Evolutionary conservation across 805 yeast genomes (phyloP).

Genomic region (Myxozyma nipponensis): DNA sequence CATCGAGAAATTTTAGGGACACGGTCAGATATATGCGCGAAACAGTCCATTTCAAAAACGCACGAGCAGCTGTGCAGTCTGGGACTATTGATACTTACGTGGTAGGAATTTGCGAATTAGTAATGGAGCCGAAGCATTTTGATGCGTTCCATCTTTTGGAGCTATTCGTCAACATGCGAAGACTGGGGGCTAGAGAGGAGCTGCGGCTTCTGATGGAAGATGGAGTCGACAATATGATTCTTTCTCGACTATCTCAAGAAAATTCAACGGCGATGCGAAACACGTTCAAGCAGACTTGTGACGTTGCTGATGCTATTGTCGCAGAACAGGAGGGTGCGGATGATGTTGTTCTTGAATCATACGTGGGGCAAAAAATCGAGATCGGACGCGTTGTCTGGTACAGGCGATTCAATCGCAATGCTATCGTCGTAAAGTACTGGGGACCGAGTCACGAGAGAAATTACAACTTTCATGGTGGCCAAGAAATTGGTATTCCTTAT

Average conservation of each 20-base stretch:
- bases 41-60: not conserved
- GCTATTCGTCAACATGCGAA: not conserved
- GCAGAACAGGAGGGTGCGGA: slow-evolving; percentile 1
- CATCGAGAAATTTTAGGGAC: not conserved
- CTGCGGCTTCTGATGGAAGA: slow-evolving; percentile 3
- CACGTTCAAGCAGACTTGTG: not conserved
- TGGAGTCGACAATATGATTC: not conserved
- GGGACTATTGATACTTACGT: not conserved
- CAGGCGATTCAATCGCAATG: not conserved
- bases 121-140: not conserved
- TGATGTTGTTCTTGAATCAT: too few relatives aligned
- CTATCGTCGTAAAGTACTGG: not conserved
- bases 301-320: not conserved
- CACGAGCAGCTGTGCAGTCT: not conserved
- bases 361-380: not conserved
- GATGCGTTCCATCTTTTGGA: not conserved
- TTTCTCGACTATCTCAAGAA: not conserved
- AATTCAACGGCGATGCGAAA: not conserved
- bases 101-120: not conserved
- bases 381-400: slow-evolving; percentile 12
- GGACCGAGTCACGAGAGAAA: not conserved
- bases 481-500: slow-evolving; percentile 1
- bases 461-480: slow-evolving; percentile 1
- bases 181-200: slow-evolving; percentile 12
- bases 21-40: not conserved